Conservation (phyloP, 148 eudicot species). For the Talinum fruticosum region DNA sequence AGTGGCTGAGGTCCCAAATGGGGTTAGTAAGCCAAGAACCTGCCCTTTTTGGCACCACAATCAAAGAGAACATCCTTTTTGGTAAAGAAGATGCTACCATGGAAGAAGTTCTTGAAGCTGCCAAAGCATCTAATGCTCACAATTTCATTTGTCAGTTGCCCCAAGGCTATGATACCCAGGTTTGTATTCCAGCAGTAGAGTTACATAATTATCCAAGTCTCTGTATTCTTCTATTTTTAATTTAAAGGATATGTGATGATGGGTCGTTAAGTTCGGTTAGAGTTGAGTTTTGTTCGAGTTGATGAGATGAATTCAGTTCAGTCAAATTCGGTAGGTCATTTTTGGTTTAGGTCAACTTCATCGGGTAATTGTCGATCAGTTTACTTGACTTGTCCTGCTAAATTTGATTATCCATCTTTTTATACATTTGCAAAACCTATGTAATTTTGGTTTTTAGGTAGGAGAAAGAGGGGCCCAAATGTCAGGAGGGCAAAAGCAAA, state of each 20-base stretch:
- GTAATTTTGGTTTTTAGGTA: conserved; percentile 54
- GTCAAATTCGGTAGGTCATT: no score
- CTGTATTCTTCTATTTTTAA: no score
- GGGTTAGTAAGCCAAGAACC: conserved; percentile 95
- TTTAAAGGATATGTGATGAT: no score
- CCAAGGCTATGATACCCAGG: conserved; percentile 83
- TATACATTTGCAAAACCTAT: conserved; percentile 32
- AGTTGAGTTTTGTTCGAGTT: no score
- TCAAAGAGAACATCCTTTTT: conserved; percentile 80
- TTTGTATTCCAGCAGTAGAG: no score
- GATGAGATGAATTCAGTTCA: no score
- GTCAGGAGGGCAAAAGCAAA: conserved; percentile 88
- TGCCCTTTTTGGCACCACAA: conserved; percentile 68
- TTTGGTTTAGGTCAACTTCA: no score
- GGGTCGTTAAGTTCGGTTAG: no score
- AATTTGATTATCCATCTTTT: background rate
- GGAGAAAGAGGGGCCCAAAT: conserved; percentile 82
- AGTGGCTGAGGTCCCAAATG: conserved; percentile 85
- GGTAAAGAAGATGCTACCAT: conserved; percentile 79
- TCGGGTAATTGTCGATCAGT: no score
- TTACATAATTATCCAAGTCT: no score
- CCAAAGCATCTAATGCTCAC: conserved; percentile 84
- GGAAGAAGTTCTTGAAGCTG: conserved; percentile 70
- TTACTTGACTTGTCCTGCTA: no score
- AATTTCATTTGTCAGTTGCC: conserved; percentile 74